Base-by-base conservation (phyloP, 495 filamentous ascomycete species). In the Penicillium flavigenum region DNA sequence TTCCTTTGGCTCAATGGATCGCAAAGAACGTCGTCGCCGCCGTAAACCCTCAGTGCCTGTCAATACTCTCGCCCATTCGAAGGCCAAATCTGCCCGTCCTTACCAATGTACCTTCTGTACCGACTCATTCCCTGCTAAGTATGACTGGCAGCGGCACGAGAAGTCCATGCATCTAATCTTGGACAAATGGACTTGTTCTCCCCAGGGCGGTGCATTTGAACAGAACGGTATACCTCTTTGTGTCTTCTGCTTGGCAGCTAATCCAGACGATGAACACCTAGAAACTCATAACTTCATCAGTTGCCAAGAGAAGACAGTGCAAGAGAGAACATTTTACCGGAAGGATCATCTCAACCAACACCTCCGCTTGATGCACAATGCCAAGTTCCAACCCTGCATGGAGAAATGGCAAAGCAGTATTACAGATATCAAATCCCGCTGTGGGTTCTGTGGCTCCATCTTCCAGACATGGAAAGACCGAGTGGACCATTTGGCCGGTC, bases 31-130 rank as follows among this genome's bases (percentile, higher is more conserved):
- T 42, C 83, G 89, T 58, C 84, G 90, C 36, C 85, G 89, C 41
- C 83, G 89, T 50, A 81, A 83, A 53, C 67, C 76, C 14, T 74
- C 76, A 22, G 63, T 72, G n/a, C 69, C 78, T 31, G 72, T 76
- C 62, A 81, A 71, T 63, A 71, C 58, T 19, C 72, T 72, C 42
- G 67, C 71, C 49, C 73, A 73, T 45, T 75, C 76, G 24, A 77
- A 77, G 60, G 67, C 68, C 41, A 69, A 70, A 47, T 64, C 69
- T 20, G 60, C 67, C 59, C 76, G 77, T 54, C 75, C 88, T 16
- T 96, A 86, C 69, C 88, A 93, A 72, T 96, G 90, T 68, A 96
- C 90, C n/a, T 96, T 96, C 77, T 96, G 90, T 67, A 90, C 88
- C 10, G 89, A 93, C 58, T 87, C 86, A 0, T 96, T 94, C 72